phyloP scores from a whole-genome alignment of 768 basidiomycete species.

The Coprinopsis strossmayeri region DNA sequence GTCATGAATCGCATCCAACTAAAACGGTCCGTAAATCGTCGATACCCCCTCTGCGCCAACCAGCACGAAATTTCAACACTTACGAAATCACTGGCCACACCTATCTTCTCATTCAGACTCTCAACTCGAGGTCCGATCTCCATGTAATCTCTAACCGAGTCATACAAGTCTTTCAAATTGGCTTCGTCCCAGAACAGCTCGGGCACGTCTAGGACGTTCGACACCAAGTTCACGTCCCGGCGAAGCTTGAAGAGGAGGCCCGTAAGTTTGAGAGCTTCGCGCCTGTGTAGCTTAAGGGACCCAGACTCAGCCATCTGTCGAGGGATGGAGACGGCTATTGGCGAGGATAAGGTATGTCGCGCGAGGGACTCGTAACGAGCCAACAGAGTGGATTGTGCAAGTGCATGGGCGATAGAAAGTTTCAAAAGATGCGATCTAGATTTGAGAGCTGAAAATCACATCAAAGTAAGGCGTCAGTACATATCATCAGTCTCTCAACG shows the following conservation, averaged over 20 bases:
- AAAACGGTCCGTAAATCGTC: too few relatives aligned
- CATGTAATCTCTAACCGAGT: slow-evolving; percentile 92
- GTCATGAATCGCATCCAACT: slow-evolving; percentile 90
- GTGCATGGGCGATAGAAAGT: slow-evolving; percentile 89
- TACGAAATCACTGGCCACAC: slow-evolving; percentile 84
- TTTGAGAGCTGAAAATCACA: slow-evolving; percentile 73
- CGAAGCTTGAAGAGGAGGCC: slow-evolving; percentile 82
- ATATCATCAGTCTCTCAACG: not conserved
- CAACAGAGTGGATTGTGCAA: slow-evolving; percentile 90
- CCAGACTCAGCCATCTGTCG: slow-evolving; percentile 77
- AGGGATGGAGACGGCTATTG: slow-evolving; percentile 75
- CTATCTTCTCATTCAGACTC: slow-evolving; percentile 82
- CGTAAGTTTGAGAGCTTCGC: slow-evolving; percentile 82
- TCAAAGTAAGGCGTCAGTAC: too few relatives aligned
- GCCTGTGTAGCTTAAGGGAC: slow-evolving; percentile 64
- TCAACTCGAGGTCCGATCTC: slow-evolving; percentile 82
- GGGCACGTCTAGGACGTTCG: slow-evolving; percentile 89
- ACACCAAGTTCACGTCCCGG: slow-evolving; percentile 85
- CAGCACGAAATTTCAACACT: too few relatives aligned
- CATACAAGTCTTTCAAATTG: slow-evolving; percentile 81
- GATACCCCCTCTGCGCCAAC: too few relatives aligned
- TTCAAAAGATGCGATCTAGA: slow-evolving; percentile 86
- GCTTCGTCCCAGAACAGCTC: slow-evolving; percentile 96
- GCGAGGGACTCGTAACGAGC: slow-evolving; percentile 82
- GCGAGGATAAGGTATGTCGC: slow-evolving; percentile 70